A percentile compares a stretch with the other conserved stretches of the same genome.
Conservation (phyloP, 306 rosid species). For the Pyrus communis region DNA sequence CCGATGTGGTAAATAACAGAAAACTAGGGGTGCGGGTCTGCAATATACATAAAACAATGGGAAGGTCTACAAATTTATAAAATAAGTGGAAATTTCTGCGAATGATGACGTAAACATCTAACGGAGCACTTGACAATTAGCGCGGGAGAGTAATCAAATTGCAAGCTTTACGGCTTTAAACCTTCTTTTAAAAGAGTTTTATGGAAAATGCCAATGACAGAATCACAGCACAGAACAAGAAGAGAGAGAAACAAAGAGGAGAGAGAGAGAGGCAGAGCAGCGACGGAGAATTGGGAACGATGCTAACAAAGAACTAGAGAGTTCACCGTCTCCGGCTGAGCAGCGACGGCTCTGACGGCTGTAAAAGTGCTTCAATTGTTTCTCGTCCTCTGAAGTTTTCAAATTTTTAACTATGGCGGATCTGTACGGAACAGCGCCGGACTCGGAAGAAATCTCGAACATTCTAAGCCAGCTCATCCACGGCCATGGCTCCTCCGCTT, state of each 20-base stretch:
- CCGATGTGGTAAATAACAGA: background rate
- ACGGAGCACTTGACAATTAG: constrained; percentile 10
- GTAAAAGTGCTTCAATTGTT: background rate
- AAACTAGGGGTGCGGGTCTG: background rate
- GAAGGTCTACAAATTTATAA: background rate
- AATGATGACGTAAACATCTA: background rate
- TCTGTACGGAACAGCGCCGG: constrained; percentile 44
- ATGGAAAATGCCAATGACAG: background rate
- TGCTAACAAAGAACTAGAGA: background rate
- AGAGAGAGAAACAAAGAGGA: background rate
- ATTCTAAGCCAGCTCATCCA: constrained; percentile 51
- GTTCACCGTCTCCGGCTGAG: background rate
- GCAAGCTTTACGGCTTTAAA: constrained; percentile 5
- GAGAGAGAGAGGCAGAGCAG: background rate
- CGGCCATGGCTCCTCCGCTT: constrained; percentile 15
- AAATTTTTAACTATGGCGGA: constrained; percentile 33
- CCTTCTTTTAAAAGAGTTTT: background rate
- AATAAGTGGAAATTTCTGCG: no score
- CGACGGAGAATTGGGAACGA: background rate
- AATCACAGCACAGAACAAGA: background rate
- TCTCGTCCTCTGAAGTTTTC: background rate
- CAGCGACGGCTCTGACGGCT: background rate
- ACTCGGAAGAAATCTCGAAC: constrained; percentile 55
- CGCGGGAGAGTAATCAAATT: constrained; percentile 45
- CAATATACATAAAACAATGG: background rate